phyloP scores from a whole-genome alignment of 2,329 filamentous ascomycete species.

The Ophiobolus disseminans region DNA sequence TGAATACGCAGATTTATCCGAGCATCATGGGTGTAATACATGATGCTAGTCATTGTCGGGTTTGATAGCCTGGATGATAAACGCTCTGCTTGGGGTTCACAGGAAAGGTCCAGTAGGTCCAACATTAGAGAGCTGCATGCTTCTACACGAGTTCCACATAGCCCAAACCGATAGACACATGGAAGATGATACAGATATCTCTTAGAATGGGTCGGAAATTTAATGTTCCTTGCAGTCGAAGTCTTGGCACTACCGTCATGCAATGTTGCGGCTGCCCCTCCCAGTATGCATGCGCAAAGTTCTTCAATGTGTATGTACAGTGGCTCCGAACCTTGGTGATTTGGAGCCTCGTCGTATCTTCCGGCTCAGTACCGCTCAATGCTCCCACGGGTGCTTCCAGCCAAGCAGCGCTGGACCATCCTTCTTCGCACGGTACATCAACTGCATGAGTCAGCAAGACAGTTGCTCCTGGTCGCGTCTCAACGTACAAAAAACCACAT shows the following conservation, averaged over 20 bases:
- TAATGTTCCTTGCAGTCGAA: constrained; percentile 13
- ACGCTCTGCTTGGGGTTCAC: too few relatives aligned
- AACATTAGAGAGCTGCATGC: too few relatives aligned
- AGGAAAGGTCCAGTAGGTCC: too few relatives aligned
- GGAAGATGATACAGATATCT: too few relatives aligned
- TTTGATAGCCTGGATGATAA: too few relatives aligned
- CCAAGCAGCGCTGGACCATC: constrained; percentile 90
- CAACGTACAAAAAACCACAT: constrained; percentile 98
- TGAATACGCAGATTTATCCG: constrained; percentile 74
- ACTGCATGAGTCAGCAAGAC: constrained; percentile 57
- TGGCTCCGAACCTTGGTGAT: not conserved
- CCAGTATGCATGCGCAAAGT: not conserved
- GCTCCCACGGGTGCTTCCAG: constrained; percentile 77
- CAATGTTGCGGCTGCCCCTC: constrained; percentile 14
- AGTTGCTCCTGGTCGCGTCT: not conserved
- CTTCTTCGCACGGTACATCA: constrained; percentile 96
- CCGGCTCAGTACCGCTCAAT: constrained; percentile 29
- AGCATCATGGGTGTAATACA: constrained; percentile 68
- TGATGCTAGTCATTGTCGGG: constrained; percentile 72
- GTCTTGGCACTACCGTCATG: constrained; percentile 22
- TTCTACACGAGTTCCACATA: too few relatives aligned
- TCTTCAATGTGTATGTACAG: constrained; percentile 21
- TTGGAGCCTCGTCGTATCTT: not conserved
- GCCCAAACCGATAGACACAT: too few relatives aligned
- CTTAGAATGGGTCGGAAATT: too few relatives aligned